phyloP scores from a whole-genome alignment of 2,329 filamentous ascomycete species.

The Anthostomella pinea region DNA sequence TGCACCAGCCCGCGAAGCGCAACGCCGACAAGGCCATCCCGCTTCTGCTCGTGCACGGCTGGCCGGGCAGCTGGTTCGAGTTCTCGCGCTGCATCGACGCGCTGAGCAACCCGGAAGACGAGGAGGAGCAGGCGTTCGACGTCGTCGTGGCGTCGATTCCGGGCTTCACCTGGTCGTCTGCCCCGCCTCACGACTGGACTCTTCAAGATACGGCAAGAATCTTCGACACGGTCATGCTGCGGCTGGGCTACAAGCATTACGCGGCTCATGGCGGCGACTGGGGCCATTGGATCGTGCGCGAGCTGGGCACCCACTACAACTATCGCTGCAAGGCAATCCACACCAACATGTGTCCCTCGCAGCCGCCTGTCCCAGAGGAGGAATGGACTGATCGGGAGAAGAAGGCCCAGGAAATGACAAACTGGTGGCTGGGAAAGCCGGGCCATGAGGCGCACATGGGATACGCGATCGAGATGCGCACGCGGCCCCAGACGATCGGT shows the following conservation, averaged over 20 bases:
- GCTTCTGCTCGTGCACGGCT: slow-evolving; percentile 41
- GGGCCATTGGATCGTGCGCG: slow-evolving; percentile 38
- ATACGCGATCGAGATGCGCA: slow-evolving; percentile 41
- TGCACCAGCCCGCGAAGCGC: slow-evolving; percentile 19
- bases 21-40: slow-evolving; percentile 34
- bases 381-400: slow-evolving; percentile 33
- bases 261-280: slow-evolving; percentile 39
- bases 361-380: slow-evolving; percentile 28
- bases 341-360: slow-evolving; percentile 39
- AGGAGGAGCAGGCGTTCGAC: slow-evolving; percentile 28
- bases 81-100: slow-evolving; percentile 38
- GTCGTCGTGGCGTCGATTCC: slow-evolving; percentile 39
- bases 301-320: slow-evolving; percentile 33
- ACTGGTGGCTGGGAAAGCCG: slow-evolving; percentile 22
- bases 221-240: slow-evolving; percentile 37
- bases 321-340: slow-evolving; percentile 37
- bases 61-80: slow-evolving; percentile 44
- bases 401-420: slow-evolving; percentile 28
- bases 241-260: slow-evolving; percentile 38
- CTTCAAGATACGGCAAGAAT: slow-evolving; percentile 35
- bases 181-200: slow-evolving; percentile 33
- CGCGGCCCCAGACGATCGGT: slow-evolving; percentile 41
- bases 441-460: slow-evolving; percentile 36
- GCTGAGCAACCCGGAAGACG: slow-evolving; percentile 26
- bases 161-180: slow-evolving; percentile 35